phyloP scores from a whole-genome alignment of 495 filamentous ascomycete species.

The Podospora comata region DNA sequence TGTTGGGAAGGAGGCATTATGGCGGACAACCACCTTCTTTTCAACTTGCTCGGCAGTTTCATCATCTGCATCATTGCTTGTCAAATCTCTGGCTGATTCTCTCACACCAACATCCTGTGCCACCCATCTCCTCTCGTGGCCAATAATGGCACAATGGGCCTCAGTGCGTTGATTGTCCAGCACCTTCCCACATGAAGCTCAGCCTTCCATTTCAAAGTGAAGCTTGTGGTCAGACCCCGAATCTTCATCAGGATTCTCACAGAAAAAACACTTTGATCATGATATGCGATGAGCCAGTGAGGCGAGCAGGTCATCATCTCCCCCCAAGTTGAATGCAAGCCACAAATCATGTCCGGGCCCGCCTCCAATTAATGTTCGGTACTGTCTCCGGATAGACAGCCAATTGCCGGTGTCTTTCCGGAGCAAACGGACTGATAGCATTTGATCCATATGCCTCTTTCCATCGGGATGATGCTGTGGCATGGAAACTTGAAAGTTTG shows the following conservation, averaged over 20 bases:
- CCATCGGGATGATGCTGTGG: not conserved
- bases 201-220: not conserved
- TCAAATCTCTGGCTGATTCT: too few species aligned
- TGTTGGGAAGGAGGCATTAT: not conserved
- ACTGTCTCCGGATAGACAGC: conserved; percentile 14
- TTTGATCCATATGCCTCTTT: not conserved
- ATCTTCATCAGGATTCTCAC: not conserved
- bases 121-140: not conserved
- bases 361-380: conserved; percentile 17
- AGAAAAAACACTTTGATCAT: not conserved
- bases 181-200: not conserved
- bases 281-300: conserved; percentile 6
- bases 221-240: not conserved
- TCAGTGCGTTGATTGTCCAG: conserved; percentile 17
- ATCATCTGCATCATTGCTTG: not conserved
- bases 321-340: conserved; percentile 12
- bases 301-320: not conserved
- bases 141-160: conserved; percentile 9
- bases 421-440: conserved; percentile 4
- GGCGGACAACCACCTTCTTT: not conserved
- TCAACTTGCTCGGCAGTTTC: not conserved
- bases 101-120: not conserved
- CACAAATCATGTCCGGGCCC: not conserved
- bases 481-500: not conserved
- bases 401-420: not conserved